Conservation (phyloP, 768 basidiomycete species). For the Lactarius quietus region DNA sequence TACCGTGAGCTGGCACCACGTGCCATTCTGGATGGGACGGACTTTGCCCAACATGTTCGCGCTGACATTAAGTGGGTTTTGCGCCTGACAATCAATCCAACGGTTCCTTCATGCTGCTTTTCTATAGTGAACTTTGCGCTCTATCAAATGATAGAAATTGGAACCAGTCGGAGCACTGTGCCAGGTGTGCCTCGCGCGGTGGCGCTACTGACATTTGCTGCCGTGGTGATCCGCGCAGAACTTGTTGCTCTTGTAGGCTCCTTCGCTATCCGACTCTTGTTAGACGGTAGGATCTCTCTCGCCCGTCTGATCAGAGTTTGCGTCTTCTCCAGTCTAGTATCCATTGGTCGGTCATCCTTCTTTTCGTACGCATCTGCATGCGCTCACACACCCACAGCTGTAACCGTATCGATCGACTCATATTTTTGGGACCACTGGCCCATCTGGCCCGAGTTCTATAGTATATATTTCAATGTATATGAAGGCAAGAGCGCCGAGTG, state of each 20-base stretch:
- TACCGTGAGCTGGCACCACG: constrained; percentile 81
- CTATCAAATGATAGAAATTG: constrained; percentile 45
- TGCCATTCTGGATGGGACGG: constrained; percentile 90
- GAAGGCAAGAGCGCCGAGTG: constrained; percentile 86
- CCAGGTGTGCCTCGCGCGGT: constrained; percentile 48
- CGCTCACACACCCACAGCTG: constrained; percentile 36
- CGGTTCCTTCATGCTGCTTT: background rate
- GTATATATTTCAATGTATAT: constrained; percentile 80
- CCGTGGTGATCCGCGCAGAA: constrained; percentile 79
- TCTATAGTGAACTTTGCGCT: constrained; percentile 55
- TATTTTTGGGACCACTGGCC: constrained; percentile 75
- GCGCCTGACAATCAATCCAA: background rate
- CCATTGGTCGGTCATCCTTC: constrained; percentile 45
- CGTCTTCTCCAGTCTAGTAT: constrained; percentile 44
- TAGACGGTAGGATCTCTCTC: constrained; percentile 42
- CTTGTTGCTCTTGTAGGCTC: constrained; percentile 63
- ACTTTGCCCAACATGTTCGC: constrained; percentile 96
- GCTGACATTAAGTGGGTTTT: constrained; percentile 61
- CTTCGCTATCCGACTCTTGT: constrained; percentile 52
- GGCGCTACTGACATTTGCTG: constrained; percentile 58
- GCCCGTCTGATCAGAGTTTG: constrained; percentile 46
- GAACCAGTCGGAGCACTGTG: constrained; percentile 36
- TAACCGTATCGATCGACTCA: constrained; percentile 70
- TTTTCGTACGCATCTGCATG: background rate
- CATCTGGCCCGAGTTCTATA: constrained; percentile 84